Evolutionary conservation across 1,284 basidiomycete species (phyloP).

Genomic region (Papiliotrema laurentii): DNA sequence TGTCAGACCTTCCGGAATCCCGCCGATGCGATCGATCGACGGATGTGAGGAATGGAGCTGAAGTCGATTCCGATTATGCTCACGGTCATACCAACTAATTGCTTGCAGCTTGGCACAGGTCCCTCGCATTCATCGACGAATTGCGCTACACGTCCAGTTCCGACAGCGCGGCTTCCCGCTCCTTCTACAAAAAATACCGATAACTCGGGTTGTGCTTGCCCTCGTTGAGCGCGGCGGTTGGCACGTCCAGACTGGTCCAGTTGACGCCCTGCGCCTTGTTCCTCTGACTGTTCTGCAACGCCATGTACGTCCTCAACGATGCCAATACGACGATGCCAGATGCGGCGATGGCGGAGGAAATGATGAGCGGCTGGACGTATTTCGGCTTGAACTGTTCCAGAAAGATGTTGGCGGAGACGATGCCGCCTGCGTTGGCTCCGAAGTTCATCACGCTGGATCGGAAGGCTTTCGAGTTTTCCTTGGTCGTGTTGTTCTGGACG

Average conservation of each 20-base stretch:
- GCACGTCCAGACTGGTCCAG: constrained; percentile 50
- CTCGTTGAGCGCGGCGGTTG: constrained; percentile 51
- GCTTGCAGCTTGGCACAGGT: too few relatives aligned
- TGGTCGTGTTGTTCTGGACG: constrained; percentile 16
- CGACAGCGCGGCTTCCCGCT: too few relatives aligned
- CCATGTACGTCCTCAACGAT: constrained; percentile 10
- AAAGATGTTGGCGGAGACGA: constrained; percentile 13
- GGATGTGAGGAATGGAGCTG: too few relatives aligned
- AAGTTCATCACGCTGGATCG: constrained; percentile 12
- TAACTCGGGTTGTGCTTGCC: constrained; percentile 51
- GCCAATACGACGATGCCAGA: constrained; percentile 21
- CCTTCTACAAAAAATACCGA: constrained; percentile 51
- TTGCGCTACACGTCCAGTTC: too few relatives aligned
- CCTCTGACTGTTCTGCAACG: constrained; percentile 33
- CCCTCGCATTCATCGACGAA: too few relatives aligned
- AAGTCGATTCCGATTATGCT: too few relatives aligned
- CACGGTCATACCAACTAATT: too few relatives aligned
- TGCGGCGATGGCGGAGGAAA: constrained; percentile 17
- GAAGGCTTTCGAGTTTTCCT: constrained; percentile 12
- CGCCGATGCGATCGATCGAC: too few relatives aligned
- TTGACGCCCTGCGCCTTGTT: constrained; percentile 52
- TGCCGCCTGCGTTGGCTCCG: constrained; percentile 15
- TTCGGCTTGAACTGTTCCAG: constrained; percentile 4
- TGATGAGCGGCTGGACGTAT: constrained; percentile 9
- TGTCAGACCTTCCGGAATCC: too few relatives aligned